Evolutionary conservation across 2,329 filamentous ascomycete species (phyloP).

Genomic region (Cladophialophora immunda): DNA sequence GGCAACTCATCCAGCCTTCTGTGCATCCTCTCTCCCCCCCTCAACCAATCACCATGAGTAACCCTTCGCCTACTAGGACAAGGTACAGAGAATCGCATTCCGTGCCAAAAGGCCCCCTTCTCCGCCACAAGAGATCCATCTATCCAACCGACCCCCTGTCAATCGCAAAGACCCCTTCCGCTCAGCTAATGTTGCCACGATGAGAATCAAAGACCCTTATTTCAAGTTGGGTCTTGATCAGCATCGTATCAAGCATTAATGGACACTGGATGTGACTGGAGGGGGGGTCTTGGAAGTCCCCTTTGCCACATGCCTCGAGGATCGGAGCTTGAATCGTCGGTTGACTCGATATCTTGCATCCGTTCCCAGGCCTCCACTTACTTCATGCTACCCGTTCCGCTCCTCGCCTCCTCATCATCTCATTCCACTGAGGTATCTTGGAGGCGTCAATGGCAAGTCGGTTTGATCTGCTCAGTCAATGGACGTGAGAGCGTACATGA

Average conservation of each 20-base stretch:
- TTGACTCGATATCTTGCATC: too few species aligned
- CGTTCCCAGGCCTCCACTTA: neutral
- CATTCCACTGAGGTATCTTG: neutral
- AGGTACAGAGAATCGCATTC: neutral
- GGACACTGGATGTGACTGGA: neutral
- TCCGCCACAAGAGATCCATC: conserved; percentile 1
- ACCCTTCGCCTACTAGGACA: neutral
- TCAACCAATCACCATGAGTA: neutral
- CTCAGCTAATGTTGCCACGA: neutral
- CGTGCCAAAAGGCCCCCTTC: neutral
- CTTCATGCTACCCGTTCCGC: neutral
- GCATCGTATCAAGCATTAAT: neutral
- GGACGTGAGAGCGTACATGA: neutral
- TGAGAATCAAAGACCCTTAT: neutral
- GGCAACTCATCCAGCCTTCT: neutral
- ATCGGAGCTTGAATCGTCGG: too few species aligned
- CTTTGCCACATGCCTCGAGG: too few species aligned
- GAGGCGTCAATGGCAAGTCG: neutral
- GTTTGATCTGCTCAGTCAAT: neutral
- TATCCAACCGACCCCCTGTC: neutral
- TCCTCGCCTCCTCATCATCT: neutral
- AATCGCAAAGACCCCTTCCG: neutral
- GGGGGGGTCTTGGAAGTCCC: neutral
- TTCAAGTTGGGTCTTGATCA: neutral
- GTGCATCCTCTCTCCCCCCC: neutral